These are phyloP conservation scores for Barnettozyma salicaria DNA, from an alignment of 805 yeast genomes.

Conservation along the genomic window DNA sequence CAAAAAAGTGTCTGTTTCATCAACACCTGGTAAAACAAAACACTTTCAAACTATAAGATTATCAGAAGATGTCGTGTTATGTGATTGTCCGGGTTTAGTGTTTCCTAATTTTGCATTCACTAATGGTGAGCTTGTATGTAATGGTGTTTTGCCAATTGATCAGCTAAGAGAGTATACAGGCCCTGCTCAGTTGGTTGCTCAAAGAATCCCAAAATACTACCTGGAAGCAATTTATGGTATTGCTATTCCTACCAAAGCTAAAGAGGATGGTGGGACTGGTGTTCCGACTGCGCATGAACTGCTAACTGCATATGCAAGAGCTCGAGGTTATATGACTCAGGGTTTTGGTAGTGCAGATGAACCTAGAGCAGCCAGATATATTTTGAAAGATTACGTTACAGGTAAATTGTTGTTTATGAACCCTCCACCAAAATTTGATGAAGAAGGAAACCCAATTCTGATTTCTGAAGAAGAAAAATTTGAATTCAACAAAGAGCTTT, in stretches of 20 bases:
- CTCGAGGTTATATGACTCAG: constrained; percentile 96
- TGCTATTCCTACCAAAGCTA: constrained; percentile 66
- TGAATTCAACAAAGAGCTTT: constrained; percentile 71
- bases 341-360: constrained; percentile 97
- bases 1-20: constrained; percentile 94
- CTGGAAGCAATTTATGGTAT: constrained; percentile 93
- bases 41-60: constrained; percentile 95
- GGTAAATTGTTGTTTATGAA: constrained; percentile 80
- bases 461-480: constrained; percentile 45
- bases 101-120: constrained; percentile 97
- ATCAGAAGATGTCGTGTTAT: constrained; percentile 74
- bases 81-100: constrained; percentile 99
- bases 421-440: constrained; percentile 77
- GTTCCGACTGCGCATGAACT: constrained; percentile 85
- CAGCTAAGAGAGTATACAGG: constrained; percentile 90
- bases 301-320: constrained; percentile 87
- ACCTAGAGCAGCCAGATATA: constrained; percentile 86
- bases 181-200: constrained; percentile 78
- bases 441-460: constrained; percentile 34
- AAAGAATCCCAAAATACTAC: constrained; percentile 81
- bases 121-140: constrained; percentile 93
- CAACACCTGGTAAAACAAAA: constrained; percentile 98
- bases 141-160: constrained; percentile 98
- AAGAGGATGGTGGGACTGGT: constrained; percentile 86
- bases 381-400: constrained; percentile 89